Evolutionary conservation across 495 filamentous ascomycete genomes (phyloP), one percentile per base, ranked within the genome.

Genomic region (Lentithecium fluviatile): DNA sequence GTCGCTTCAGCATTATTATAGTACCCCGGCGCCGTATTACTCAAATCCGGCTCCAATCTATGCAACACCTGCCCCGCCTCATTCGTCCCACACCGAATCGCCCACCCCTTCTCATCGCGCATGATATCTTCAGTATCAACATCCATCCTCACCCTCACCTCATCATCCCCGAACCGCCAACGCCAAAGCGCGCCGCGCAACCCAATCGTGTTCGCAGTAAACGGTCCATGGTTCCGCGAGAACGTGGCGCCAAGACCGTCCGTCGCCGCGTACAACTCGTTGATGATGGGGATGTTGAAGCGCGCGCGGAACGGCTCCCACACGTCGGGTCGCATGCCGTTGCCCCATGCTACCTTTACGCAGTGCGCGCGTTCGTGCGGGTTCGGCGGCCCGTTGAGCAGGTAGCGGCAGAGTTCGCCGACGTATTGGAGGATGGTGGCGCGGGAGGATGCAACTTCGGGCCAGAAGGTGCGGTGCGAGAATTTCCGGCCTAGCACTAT

Each of bases 391-490:
- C 49, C 58, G 46, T 62, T 64, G 1, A 68, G 47, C 40, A 70
- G 51, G 32, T 70, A 70, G 19, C 74, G 61, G 48, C 71, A 74
- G 4, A 74, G 57, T 58, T 76, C 74, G 13, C 74, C 74, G 1
- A 76, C 74, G 50, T 76, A 76, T 17, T 74, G 60, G 34, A 76
- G 71, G 0, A 69, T 61, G 6, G 73, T 74, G 1, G 74, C 73
- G 1, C 58, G 25, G 13, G 56, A 65, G 8, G 62, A 62, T 1
- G 56, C 47, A 0, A 75, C 71, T 42, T 76, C 74, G 49, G 70
- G 65, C 66, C 64, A 76, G 68, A 76, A 76, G 0, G 66, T 63
- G 10, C 53, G 52, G 48, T 69, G 66, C 13, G 40, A 52, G 62
- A 67, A 69, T 29, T 66, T 67, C 8, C 63, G 63, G 13, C 63